Percentiles rank a stretch among this genome's conserved stretches.
phyloP scores from a whole-genome alignment of 768 basidiomycete genomes.

The Calocybe indica region DNA sequence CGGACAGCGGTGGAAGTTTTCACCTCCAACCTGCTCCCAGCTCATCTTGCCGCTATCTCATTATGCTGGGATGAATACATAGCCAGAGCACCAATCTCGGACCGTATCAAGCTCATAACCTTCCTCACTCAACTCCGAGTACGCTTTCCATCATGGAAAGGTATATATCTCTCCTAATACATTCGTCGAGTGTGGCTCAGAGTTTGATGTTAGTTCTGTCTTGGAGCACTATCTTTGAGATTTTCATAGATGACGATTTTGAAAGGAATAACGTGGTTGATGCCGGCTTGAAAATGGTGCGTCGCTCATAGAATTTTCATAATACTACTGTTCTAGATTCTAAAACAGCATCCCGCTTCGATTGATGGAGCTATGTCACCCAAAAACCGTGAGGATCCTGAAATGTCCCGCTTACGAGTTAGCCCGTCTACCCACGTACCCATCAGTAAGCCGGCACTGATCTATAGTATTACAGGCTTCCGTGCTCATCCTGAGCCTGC shows the following conservation, averaged over 20 bases:
- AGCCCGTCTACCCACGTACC: constrained; percentile 6
- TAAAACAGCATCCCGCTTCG: too few relatives aligned
- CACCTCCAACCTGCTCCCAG: constrained; percentile 54
- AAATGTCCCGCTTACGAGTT: constrained; percentile 43
- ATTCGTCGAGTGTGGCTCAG: neutral
- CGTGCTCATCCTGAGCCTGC: constrained; percentile 50
- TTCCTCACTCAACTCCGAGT: constrained; percentile 67
- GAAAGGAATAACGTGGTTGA: constrained; percentile 32
- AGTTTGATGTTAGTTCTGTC: constrained; percentile 42
- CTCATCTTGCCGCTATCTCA: constrained; percentile 61
- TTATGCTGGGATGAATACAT: constrained; percentile 64
- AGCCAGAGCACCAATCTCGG: constrained; percentile 45
- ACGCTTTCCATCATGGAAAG: constrained; percentile 63
- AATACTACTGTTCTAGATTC: constrained; percentile 14
- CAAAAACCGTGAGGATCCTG: constrained; percentile 29
- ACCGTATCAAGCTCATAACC: constrained; percentile 50
- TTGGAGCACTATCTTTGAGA: constrained; percentile 58
- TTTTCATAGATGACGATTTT: constrained; percentile 51
- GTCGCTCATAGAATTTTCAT: constrained; percentile 16
- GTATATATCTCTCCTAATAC: constrained; percentile 25
- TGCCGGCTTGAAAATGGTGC: constrained; percentile 35
- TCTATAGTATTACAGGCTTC: constrained; percentile 34
- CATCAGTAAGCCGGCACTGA: neutral
- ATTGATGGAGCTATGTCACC: too few relatives aligned
- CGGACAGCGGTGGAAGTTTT: constrained; percentile 53